phyloP scores from a whole-genome alignment of 345 rosid species.

The thale cress (Arabidopsis thaliana) region TAIR10.1 NC_003075.7:17439001-17439500 shows the following conservation, averaged over 20 bases:
- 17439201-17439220: constrained; percentile 24
- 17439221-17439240: background rate
- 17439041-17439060: constrained; percentile 1
- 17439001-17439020: background rate
- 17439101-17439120: constrained; percentile 1
- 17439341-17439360: background rate
- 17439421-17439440: background rate
- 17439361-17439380: background rate
- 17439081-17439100: background rate
- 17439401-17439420: background rate
- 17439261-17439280: constrained; percentile 6
- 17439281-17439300: constrained; percentile 22
- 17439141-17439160: background rate
- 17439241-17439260: constrained; percentile 1
- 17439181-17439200: background rate
- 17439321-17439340: constrained; percentile 9
- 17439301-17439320: background rate
- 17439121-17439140: background rate
- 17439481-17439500: constrained; percentile 32
- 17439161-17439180: background rate
- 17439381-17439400: background rate
- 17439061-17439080: constrained; percentile 4
- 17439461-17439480: constrained; percentile 3
- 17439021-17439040: constrained; percentile 19
- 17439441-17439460: background rate